Evolutionary conservation across 225 moss, liverwort and hornwort genomes (phyloP).

Genomic region (Climacium dendroides): DNA sequence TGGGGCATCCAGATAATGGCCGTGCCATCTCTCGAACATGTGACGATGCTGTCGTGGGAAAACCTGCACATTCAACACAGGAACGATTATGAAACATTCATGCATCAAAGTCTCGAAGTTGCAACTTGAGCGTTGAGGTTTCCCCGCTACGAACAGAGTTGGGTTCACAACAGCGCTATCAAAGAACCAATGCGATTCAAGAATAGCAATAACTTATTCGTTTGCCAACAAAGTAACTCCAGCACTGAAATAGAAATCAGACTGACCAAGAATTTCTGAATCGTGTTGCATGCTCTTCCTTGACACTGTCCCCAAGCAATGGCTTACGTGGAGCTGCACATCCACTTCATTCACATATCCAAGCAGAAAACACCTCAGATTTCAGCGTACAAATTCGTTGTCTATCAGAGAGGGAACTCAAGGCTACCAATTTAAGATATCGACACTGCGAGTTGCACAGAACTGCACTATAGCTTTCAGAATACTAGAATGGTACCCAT

Average conservation of each 20-base stretch:
- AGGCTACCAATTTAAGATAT: neutral
- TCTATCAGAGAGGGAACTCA: neutral
- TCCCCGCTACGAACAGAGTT: neutral
- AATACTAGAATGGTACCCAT: neutral
- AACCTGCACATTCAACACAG: constrained; percentile 17
- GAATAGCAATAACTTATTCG: no score
- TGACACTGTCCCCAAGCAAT: constrained; percentile 26
- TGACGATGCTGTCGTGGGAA: constrained; percentile 95
- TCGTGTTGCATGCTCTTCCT: constrained; percentile 59
- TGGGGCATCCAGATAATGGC: constrained; percentile 97
- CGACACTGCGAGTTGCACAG: neutral
- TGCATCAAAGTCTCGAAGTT: neutral
- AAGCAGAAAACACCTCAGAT: neutral
- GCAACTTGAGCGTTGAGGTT: neutral
- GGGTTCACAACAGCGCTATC: neutral
- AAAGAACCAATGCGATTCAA: no score
- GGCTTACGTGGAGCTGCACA: constrained; percentile 91
- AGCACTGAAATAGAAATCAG: neutral
- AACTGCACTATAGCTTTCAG: neutral
- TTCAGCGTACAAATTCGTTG: neutral
- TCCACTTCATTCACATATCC: constrained; percentile 52
- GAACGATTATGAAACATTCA: neutral
- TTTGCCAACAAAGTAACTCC: neutral
- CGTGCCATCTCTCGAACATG: constrained; percentile 95
- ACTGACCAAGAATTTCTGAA: constrained; percentile 79